Percentiles rank a stretch among this genome's conserved stretches.
phyloP scores from a whole-genome alignment of 305 asterid species.

The Solanum chacoense region DNA sequence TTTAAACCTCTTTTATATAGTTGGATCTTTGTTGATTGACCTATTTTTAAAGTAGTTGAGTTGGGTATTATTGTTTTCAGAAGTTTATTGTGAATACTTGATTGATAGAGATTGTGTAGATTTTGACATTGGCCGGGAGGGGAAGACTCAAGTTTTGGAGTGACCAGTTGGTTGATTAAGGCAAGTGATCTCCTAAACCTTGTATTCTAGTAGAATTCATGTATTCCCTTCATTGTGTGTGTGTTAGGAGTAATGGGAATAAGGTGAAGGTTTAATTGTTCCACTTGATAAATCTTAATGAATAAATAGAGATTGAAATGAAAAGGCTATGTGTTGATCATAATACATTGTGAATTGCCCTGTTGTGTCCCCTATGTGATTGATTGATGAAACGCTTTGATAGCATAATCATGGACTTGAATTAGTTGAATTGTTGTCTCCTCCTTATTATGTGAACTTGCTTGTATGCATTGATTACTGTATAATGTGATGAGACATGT shows the following conservation, averaged over 20 bases:
- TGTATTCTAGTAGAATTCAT: background rate
- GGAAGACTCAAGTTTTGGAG: background rate
- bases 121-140: background rate
- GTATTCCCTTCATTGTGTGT: background rate
- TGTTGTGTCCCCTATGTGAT: background rate
- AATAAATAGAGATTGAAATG: background rate
- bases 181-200: background rate
- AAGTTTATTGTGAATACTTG: background rate
- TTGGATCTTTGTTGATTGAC: background rate
- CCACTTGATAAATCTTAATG: background rate
- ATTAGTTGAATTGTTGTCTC: background rate
- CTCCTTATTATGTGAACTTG: background rate
- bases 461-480: background rate
- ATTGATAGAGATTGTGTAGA: background rate
- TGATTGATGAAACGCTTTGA: background rate
- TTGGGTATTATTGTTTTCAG: background rate
- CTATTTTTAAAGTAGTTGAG: background rate
- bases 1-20: background rate
- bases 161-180: background rate
- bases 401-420: background rate
- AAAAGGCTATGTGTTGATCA: background rate
- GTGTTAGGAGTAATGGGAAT: background rate
- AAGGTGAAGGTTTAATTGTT: background rate
- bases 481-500: background rate
- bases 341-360: background rate